Percentiles rank a stretch among this genome's conserved stretches.
phyloP scores from a whole-genome alignment of 2,329 filamentous ascomycete genomes.

The Nemania sp. region DNA sequence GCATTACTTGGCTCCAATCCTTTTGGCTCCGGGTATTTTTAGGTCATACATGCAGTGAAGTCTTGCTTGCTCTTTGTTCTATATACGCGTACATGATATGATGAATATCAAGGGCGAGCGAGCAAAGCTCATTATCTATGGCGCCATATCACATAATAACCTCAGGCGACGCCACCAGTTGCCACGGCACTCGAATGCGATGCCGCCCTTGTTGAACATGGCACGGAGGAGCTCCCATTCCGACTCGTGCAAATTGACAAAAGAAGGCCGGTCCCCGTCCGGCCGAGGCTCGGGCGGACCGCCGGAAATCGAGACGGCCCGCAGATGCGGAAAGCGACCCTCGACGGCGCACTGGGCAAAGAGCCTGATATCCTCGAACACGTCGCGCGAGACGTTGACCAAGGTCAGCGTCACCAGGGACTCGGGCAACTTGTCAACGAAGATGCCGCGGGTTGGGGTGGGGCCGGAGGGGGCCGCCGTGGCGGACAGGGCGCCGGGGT shows the following conservation, averaged over 20 bases:
- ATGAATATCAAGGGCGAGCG: neutral
- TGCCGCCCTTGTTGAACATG: constrained; percentile 20
- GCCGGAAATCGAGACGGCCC: constrained; percentile 23
- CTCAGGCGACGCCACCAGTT: constrained; percentile 28
- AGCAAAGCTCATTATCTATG: neutral
- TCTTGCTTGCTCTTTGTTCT: too few relatives aligned
- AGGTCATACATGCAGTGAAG: too few relatives aligned
- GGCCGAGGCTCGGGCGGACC: constrained; percentile 17
- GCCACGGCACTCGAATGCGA: constrained; percentile 23
- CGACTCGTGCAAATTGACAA: constrained; percentile 17
- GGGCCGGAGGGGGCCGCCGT: neutral
- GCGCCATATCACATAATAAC: constrained; percentile 26
- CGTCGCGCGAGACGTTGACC: constrained; percentile 25
- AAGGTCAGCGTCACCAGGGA: constrained; percentile 24
- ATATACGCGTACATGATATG: neutral
- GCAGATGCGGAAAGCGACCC: constrained; percentile 25
- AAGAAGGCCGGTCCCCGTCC: constrained; percentile 9
- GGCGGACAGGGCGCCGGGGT: constrained; percentile 24
- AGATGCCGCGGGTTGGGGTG: constrained; percentile 8
- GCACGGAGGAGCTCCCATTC: constrained; percentile 24
- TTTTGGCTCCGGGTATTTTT: too few relatives aligned
- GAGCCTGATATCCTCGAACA: constrained; percentile 22
- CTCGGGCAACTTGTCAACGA: constrained; percentile 25
- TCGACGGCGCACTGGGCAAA: constrained; percentile 21
- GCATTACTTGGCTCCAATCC: neutral